These are phyloP conservation scores for Monilinia vaccinii-corymbosi DNA, from an alignment of 2,329 filamentous ascomycete genomes.

Conservation along the genomic window DNA sequence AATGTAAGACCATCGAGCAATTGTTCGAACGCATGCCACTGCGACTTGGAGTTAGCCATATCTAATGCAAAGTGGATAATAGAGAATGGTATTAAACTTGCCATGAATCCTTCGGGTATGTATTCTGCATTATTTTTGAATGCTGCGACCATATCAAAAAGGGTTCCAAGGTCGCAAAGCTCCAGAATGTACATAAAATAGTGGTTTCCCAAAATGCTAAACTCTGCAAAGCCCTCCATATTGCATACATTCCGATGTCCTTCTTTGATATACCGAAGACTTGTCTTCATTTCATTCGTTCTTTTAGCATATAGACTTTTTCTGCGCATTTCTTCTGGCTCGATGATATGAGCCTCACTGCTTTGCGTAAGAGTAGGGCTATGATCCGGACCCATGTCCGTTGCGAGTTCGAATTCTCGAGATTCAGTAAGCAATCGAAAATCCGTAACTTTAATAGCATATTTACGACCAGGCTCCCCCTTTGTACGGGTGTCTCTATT, in stretches of 20 bases:
- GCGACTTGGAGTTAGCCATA: background rate
- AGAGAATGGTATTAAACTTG: background rate
- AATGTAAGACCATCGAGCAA: constrained; percentile 3
- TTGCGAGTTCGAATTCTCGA: background rate
- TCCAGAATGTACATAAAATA: background rate
- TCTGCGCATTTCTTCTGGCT: background rate
- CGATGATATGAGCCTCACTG: background rate
- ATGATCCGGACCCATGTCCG: background rate
- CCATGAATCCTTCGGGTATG: background rate
- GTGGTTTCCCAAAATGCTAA: background rate
- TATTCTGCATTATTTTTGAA: background rate
- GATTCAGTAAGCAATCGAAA: background rate
- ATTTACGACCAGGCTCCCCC: background rate
- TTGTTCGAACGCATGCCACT: constrained; percentile 7
- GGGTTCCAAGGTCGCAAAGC: background rate
- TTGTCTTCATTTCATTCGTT: background rate
- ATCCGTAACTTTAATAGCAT: background rate
- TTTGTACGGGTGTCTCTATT: background rate
- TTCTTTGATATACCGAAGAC: background rate
- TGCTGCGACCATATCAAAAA: rapidly evolving
- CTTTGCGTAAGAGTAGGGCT: background rate
- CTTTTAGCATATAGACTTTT: background rate
- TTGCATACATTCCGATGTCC: background rate
- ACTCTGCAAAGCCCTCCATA: background rate
- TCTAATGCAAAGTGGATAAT: background rate